Conservation (phyloP, 2,329 filamentous ascomycete species). For the Trichoderma sp. region DNA sequence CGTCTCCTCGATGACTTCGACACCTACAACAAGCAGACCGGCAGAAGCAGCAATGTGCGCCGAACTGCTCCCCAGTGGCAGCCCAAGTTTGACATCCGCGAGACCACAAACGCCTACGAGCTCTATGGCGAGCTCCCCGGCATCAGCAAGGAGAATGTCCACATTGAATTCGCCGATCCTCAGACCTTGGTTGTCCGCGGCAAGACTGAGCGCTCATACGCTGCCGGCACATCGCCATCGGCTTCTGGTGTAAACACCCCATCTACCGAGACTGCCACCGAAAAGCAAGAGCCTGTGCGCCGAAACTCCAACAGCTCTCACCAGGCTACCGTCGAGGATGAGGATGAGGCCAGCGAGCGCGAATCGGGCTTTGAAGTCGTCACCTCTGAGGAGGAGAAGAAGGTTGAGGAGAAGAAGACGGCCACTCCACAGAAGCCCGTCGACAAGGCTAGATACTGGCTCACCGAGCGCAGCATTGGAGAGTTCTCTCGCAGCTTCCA, state of each 20-base stretch:
- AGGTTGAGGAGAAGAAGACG: constrained; percentile 32
- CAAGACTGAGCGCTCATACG: constrained; percentile 66
- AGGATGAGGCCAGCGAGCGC: constrained; percentile 42
- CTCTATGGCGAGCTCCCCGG: constrained; percentile 81
- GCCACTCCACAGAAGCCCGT: constrained; percentile 37
- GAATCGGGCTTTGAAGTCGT: constrained; percentile 36
- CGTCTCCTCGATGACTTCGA: constrained; percentile 68
- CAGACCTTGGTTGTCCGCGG: constrained; percentile 75
- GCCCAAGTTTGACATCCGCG: constrained; percentile 78
- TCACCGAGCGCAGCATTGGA: constrained; percentile 67
- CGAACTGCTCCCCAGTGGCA: constrained; percentile 60
- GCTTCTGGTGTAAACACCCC: constrained; percentile 52
- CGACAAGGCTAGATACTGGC: constrained; percentile 68
- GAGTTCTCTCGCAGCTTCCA: constrained; percentile 70
- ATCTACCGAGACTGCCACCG: constrained; percentile 46
- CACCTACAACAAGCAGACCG: constrained; percentile 53
- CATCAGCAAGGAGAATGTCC: constrained; percentile 71
- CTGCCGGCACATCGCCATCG: constrained; percentile 55
- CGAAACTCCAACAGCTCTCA: constrained; percentile 52
- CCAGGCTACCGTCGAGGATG: constrained; percentile 70
- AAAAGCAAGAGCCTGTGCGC: constrained; percentile 43
- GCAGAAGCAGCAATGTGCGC: constrained; percentile 35
- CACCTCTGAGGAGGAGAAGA: constrained; percentile 34
- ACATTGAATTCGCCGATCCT: constrained; percentile 77
- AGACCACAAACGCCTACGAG: constrained; percentile 70